A percentile compares a stretch with the other conserved stretches of the same genome.
These are phyloP conservation scores for Zygnema cylindricum DNA, from an alignment of 139 green algal genomes.

Conservation along the genomic window DNA sequence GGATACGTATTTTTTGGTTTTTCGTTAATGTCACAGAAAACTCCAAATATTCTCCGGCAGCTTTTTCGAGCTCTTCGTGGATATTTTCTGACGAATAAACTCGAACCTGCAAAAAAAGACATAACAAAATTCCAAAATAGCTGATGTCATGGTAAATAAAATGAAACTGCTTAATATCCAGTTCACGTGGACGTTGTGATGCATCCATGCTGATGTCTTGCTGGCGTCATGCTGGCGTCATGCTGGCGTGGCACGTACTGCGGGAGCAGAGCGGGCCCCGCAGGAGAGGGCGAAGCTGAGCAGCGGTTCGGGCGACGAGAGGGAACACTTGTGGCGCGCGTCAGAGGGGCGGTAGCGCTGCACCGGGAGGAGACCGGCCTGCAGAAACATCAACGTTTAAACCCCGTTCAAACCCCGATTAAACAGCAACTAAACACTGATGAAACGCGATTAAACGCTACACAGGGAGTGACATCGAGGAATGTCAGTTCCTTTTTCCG, in stretches of 20 bases:
- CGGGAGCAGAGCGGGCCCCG: slow-evolving; percentile 23
- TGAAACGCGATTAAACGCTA: too few species aligned
- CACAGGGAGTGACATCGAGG: too few species aligned
- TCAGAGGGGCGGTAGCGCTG: slow-evolving; percentile 34
- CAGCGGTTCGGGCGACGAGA: slow-evolving; percentile 21
- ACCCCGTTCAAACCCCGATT: too few species aligned
- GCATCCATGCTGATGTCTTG: neutral
- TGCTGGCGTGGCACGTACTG: slow-evolving; percentile 18
- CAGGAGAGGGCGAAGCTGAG: slow-evolving; percentile 48
- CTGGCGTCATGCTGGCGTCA: neutral
- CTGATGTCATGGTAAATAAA: neutral
- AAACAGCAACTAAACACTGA: too few species aligned
- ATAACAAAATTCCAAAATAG: neutral
- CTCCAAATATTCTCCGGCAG: slow-evolving; percentile 16
- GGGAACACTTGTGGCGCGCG: neutral
- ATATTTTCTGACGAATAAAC: slow-evolving; percentile 22
- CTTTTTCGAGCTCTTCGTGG: neutral
- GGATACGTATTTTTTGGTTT: slow-evolving; percentile 30
- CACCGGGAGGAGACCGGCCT: slow-evolving; percentile 46
- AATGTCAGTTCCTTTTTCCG: too few species aligned
- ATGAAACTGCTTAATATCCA: neutral
- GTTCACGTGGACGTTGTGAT: neutral
- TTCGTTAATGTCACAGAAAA: neutral
- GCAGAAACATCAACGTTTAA: too few species aligned
- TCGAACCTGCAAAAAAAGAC: slow-evolving; percentile 21